Base-by-base conservation (phyloP, 768 basidiomycete species). In the Multifurca ochricompacta region DNA sequence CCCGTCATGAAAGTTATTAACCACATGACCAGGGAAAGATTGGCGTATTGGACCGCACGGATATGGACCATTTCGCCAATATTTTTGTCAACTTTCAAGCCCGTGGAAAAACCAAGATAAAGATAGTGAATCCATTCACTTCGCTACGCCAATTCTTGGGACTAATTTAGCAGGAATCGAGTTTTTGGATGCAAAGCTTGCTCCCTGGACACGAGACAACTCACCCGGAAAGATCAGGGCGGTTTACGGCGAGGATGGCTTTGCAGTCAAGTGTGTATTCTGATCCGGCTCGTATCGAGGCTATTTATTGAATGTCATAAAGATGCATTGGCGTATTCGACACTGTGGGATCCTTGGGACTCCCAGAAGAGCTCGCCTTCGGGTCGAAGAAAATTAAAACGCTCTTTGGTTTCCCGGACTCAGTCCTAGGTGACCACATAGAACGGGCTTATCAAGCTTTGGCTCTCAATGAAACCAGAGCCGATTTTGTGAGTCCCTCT, bases 291-390 rank as follows among this genome's bases (percentile, higher is more conserved):
- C 19, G 39, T 21, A 31, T 43, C 31, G 9, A 8, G 35, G 51
- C 39, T 27, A 8, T 36, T 39, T 43, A 53, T 34, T 18, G 46
- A 59, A 27, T 40, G 14, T 43, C 25, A 48, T 4, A 27, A 10
- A 83, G 81, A 66, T 83, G 82, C 58, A 61, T 88, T 49, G 85
- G 85, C 2, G 84, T 88, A 18, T 88, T 82, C 62, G 86, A 88
- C 62, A 88, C 86, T 5, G 86, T 87, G n/a, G 84, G 84, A 13
- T 76, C 84, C 10, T 65, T 85, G 27, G 85, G 85, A 9, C 67
- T 88, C 14, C 86, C 86, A 1, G 81, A 81, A 61, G 85, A 86
- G 60, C 62, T 87, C 14, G 73, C 74, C 3, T 66, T 73, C 40
- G 67, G 69, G 16, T 73, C 73, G 10, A 66, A 73, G 14, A 74